phyloP scores from a whole-genome alignment of 805 yeast genomes.

The Candida cerambycidarum region DNA sequence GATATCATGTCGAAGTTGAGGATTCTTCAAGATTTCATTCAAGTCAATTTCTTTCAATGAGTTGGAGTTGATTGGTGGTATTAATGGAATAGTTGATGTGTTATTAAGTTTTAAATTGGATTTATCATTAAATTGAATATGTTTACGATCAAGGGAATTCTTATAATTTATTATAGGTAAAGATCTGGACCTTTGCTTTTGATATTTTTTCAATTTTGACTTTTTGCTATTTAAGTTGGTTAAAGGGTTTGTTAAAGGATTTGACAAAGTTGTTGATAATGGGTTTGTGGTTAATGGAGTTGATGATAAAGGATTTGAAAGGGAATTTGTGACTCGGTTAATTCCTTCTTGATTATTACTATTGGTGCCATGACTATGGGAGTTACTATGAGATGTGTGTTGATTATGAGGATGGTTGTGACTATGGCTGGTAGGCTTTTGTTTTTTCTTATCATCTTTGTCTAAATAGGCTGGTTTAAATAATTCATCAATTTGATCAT shows the following conservation, averaged over 20 bases:
- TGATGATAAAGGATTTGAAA: background rate
- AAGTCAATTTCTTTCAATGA: conserved; percentile 83
- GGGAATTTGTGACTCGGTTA: background rate
- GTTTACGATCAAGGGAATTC: conserved; percentile 14
- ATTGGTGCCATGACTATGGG: background rate
- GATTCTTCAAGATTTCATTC: conserved; percentile 85
- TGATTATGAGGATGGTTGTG: conserved; percentile 5
- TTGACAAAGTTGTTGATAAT: background rate
- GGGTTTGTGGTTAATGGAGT: background rate
- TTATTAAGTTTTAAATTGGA: conserved; percentile 11
- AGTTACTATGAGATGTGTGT: background rate
- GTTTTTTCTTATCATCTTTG: conserved; percentile 9
- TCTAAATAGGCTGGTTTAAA: conserved; percentile 16
- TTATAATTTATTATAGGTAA: conserved; percentile 40
- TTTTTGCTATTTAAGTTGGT: conserved; percentile 8
- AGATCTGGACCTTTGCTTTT: conserved; percentile 35
- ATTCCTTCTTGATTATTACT: background rate
- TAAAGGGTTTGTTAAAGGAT: conserved; percentile 1
- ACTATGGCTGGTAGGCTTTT: background rate
- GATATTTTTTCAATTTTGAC: conserved; percentile 26
- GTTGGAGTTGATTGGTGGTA: conserved; percentile 83
- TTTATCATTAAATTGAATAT: conserved; percentile 2
- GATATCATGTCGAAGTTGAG: conserved; percentile 90
- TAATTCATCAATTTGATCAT: conserved; percentile 12
- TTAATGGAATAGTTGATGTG: conserved; percentile 36